These are phyloP conservation scores for Diaporthe australafricana DNA, from an alignment of 2,329 filamentous ascomycete genomes.

Conservation along the genomic window DNA sequence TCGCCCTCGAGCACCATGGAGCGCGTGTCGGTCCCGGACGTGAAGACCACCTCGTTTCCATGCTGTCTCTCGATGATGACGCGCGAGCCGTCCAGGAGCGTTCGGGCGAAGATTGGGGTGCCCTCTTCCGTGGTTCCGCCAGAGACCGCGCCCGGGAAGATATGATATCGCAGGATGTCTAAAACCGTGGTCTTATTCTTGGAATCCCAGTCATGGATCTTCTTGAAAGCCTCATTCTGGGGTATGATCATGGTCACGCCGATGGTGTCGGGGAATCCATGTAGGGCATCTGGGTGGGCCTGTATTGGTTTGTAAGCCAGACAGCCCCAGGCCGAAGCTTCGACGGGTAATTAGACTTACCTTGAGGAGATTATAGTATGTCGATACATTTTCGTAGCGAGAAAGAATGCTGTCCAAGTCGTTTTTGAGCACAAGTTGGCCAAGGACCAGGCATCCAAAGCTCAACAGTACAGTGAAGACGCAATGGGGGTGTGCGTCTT, in stretches of 20 bases:
- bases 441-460: not conserved
- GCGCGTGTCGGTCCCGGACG: conserved; percentile 54
- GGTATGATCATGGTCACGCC: conserved; percentile 70
- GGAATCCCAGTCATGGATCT: conserved; percentile 57
- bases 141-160: conserved; percentile 63
- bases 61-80: conserved; percentile 59
- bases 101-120: conserved; percentile 53
- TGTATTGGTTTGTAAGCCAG: not conserved
- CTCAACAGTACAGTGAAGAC: not conserved
- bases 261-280: conserved; percentile 55
- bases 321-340: not conserved
- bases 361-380: not conserved
- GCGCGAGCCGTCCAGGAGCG: conserved; percentile 57
- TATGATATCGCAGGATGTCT: conserved; percentile 71
- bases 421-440: not conserved
- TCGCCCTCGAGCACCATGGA: conserved; percentile 56
- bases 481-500: not conserved
- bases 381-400: not conserved
- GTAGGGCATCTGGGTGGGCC: conserved; percentile 55
- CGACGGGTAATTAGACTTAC: not conserved
- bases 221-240: conserved; percentile 68
- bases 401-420: not conserved
- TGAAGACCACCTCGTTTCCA: conserved; percentile 53
- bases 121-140: conserved; percentile 47
- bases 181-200: conserved; percentile 61